Evolutionary conservation across 202 grass and related monocot genomes (phyloP), one percentile per base, ranked within the genome.

Genomic region (Zizania palustris): DNA sequence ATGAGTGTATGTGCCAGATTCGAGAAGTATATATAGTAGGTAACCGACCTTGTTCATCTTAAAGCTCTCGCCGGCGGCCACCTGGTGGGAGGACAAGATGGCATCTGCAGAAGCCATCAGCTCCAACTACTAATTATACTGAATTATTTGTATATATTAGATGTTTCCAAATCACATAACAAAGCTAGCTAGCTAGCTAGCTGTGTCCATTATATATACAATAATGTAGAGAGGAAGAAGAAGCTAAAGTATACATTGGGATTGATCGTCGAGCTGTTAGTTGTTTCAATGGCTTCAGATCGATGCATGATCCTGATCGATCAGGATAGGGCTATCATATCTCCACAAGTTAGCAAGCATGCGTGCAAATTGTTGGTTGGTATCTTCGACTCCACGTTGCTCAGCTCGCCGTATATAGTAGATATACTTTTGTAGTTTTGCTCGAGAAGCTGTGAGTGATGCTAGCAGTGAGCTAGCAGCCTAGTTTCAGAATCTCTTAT

Each of bases 311-410:
- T n/a, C n/a, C n/a, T n/a, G 64, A 69, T 59, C 45, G 40, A 60
- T 36, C 64, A 33, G 21, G 76, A 79, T 79, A 67, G 64, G 75
- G 74, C 36, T 76, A 49, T 75, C 73, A 20, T 63, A 48, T 48
- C 45, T 48, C 45, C 12, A 14, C 11, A 16, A 21, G 44, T 14
- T 19, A 21, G 59, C 59, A 15, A 21, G 59, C 59, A 15, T 6
- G 28, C 28, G 2, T 28, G 28, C 28, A 28, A 8, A n/a, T 4
- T 13, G 11, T 44, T 57, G 15, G 12, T 6, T 16, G 74, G 61
- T 65, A 20, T 18, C 75, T 57, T 44, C n/a, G 38, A 3, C 14
- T 57, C 63, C 50, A 78, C 63, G 74, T 77, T 55, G 75, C 61
- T 66, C 36, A 14, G 75, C 61, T 66, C 36, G 36, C 8, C 8